Evolutionary conservation across 73 alveolate genomes (phyloP).

Genomic region (Tetrahymena malaccensis): DNA sequence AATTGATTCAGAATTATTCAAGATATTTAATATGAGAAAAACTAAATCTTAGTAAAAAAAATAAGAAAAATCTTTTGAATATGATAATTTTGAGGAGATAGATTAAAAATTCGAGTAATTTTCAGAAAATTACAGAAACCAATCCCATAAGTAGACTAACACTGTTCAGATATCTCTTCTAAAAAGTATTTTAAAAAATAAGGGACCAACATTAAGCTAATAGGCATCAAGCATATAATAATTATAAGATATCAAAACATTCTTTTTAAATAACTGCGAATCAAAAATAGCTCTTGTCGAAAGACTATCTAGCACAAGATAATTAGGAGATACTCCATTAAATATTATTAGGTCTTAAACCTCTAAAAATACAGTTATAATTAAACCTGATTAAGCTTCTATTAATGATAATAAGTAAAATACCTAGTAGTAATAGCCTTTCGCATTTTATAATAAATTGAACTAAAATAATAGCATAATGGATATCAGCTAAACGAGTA

Average conservation of each 20-base stretch:
- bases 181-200: neutral
- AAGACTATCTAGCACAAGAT: neutral
- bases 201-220: neutral
- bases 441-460: neutral
- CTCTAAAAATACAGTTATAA: neutral
- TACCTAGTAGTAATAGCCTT: neutral
- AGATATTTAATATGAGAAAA: neutral
- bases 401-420: neutral
- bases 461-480: neutral
- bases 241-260: neutral
- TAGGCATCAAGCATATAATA: neutral
- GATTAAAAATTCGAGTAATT: neutral
- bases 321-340: neutral
- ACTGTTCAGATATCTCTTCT: neutral
- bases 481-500: neutral
- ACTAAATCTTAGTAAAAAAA: neutral
- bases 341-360: neutral
- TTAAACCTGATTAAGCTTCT: neutral
- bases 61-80: neutral
- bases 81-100: neutral
- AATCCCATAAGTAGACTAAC: neutral
- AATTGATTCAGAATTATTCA: neutral
- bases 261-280: neutral
- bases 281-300: neutral
- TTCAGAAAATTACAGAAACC: neutral